These are phyloP conservation scores for Ganoderma leucocontextum DNA, from an alignment of 1,284 basidiomycete species.

Conservation along the genomic window DNA sequence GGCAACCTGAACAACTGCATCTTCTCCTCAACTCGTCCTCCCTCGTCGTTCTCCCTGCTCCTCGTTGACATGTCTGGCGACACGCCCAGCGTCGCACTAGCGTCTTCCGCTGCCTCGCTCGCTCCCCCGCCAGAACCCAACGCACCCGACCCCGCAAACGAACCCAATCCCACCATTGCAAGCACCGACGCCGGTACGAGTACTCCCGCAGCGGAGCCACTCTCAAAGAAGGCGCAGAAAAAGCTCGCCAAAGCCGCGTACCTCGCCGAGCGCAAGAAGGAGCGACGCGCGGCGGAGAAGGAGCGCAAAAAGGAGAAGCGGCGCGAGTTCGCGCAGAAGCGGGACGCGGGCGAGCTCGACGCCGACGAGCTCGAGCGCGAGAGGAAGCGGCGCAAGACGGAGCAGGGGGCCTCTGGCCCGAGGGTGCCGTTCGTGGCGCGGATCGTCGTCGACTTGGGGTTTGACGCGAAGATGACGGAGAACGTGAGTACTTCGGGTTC, in stretches of 20 bases:
- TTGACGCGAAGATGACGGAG: slow-evolving; percentile 94
- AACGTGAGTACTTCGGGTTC: slow-evolving; percentile 65
- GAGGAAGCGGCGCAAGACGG: slow-evolving; percentile 52
- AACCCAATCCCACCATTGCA: not conserved
- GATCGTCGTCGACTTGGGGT: slow-evolving; percentile 91
- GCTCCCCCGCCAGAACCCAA: not conserved
- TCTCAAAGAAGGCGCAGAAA: slow-evolving; percentile 87
- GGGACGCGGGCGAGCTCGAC: slow-evolving; percentile 62
- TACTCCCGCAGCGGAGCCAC: slow-evolving; percentile 38
- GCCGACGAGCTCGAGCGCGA: slow-evolving; percentile 48
- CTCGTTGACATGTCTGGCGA: not conserved
- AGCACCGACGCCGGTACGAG: not conserved
- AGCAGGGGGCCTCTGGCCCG: slow-evolving; percentile 36
- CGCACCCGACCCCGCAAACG: not conserved
- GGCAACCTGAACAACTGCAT: not conserved
- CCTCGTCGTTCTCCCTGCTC: not conserved
- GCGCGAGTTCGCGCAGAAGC: slow-evolving; percentile 59
- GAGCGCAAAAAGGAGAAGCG: slow-evolving; percentile 76
- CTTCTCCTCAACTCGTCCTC: not conserved
- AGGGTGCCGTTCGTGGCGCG: slow-evolving; percentile 70
- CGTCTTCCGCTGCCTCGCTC: not conserved
- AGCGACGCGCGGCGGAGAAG: slow-evolving; percentile 80
- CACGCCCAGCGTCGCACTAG: not conserved
- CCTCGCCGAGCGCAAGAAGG: slow-evolving; percentile 73
- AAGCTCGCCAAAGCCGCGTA: slow-evolving; percentile 75